These are phyloP conservation scores for Phanerodontia chrysosporium DNA, from an alignment of 768 basidiomycete genomes.

Conservation along the genomic window DNA sequence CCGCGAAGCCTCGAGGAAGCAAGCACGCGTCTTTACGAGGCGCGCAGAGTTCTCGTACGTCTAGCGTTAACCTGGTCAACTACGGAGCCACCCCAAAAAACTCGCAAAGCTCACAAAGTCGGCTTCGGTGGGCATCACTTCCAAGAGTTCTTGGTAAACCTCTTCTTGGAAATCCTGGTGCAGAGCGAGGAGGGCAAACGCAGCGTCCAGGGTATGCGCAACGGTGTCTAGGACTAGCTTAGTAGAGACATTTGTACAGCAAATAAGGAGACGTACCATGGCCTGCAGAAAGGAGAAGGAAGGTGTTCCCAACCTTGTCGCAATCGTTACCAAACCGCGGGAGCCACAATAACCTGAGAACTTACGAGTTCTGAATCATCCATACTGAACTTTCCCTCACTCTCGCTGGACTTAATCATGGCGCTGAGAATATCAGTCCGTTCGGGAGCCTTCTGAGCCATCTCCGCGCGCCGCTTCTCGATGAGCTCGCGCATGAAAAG, in stretches of 20 bases:
- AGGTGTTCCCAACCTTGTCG: not conserved
- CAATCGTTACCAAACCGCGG: not conserved
- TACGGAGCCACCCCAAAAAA: not conserved
- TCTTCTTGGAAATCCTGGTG: constrained; percentile 6
- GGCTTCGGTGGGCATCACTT: constrained; percentile 1
- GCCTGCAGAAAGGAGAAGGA: constrained; percentile 1
- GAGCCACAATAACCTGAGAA: not conserved
- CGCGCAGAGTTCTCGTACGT: not conserved
- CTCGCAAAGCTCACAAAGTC: not conserved
- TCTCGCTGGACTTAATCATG: constrained; percentile 4
- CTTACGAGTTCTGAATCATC: not conserved
- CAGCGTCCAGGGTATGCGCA: not conserved
- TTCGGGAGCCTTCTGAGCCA: not conserved
- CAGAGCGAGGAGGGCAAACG: not conserved
- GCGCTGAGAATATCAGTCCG: constrained; percentile 1
- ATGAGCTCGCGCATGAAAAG: not conserved
- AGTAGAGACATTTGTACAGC: not conserved
- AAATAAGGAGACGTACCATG: not conserved
- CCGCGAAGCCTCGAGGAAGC: not conserved
- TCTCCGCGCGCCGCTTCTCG: not conserved
- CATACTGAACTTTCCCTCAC: constrained; percentile 4
- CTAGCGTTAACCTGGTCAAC: not conserved
- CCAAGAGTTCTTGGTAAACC: not conserved
- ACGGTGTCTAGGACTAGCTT: not conserved
- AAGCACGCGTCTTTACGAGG: not conserved